These are phyloP conservation scores for Penicillium nordicum DNA, from an alignment of 2,329 filamentous ascomycete genomes.

Conservation along the genomic window DNA sequence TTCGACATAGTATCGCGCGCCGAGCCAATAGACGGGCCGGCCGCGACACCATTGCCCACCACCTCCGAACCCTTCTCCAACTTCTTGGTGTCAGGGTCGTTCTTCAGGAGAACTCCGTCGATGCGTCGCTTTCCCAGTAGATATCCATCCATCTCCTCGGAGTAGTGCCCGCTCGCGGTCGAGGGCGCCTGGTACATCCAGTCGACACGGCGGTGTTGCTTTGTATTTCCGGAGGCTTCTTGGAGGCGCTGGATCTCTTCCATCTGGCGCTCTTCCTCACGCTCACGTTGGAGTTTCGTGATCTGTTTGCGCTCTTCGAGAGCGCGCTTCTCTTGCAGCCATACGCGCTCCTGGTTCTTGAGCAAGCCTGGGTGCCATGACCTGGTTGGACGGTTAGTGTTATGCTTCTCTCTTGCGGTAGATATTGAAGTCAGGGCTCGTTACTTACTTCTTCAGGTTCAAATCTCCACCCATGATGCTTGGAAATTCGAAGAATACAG, in stretches of 20 bases:
- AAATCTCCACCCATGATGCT: slow-evolving; percentile 86
- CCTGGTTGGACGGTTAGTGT: slow-evolving; percentile 40
- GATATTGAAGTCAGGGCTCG: background rate
- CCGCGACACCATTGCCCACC: slow-evolving; percentile 18
- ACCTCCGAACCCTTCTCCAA: slow-evolving; percentile 64
- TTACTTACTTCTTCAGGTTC: slow-evolving; percentile 74
- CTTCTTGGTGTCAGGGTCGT: slow-evolving; percentile 69
- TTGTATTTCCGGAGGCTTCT: slow-evolving; percentile 80
- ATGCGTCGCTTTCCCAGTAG: slow-evolving; percentile 88
- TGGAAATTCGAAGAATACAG: background rate
- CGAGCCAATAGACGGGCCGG: slow-evolving; percentile 60
- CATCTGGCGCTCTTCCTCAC: slow-evolving; percentile 87
- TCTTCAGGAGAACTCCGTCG: slow-evolving; percentile 74
- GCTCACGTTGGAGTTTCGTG: slow-evolving; percentile 85
- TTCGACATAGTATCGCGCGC: slow-evolving; percentile 78
- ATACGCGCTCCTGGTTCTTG: slow-evolving; percentile 87
- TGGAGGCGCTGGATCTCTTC: slow-evolving; percentile 89
- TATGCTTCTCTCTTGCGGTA: background rate
- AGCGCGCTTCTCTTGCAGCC: slow-evolving; percentile 86
- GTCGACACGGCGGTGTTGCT: slow-evolving; percentile 78
- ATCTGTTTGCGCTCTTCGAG: slow-evolving; percentile 93
- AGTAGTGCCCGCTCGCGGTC: slow-evolving; percentile 65
- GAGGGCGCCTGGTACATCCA: slow-evolving; percentile 97
- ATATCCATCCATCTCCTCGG: slow-evolving; percentile 89
- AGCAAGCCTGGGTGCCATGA: slow-evolving; percentile 89